These are phyloP conservation scores for Apium graveolens DNA, from an alignment of 129 eudicot species.

Conservation along the genomic window DNA sequence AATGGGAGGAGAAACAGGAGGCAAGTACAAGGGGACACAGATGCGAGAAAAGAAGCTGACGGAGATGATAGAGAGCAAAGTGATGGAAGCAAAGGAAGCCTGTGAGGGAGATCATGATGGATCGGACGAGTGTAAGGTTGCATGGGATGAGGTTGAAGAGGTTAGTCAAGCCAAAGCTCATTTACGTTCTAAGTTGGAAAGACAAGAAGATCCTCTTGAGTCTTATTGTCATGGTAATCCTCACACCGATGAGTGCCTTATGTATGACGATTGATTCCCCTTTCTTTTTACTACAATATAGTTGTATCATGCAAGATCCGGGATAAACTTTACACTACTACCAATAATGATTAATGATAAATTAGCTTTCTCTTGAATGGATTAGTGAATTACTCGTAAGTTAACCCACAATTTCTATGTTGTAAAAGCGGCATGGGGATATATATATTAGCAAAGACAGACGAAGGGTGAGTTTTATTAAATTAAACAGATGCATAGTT, in stretches of 20 bases:
- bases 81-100: conserved; percentile 32
- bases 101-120: conserved; percentile 27
- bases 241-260: not conserved
- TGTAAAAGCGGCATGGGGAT: too few species aligned
- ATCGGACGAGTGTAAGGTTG: conserved; percentile 18
- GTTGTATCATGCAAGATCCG: too few species aligned
- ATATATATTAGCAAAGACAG: too few species aligned
- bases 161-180: conserved; percentile 45
- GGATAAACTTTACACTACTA: too few species aligned
- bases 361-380: too few species aligned
- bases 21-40: conserved; percentile 35
- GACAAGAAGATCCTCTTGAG: conserved; percentile 32
- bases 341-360: too few species aligned
- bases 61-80: conserved; percentile 39
- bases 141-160: conserved; percentile 52
- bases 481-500: too few species aligned
- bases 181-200: conserved; percentile 29
- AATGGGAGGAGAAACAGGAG: conserved; percentile 18
- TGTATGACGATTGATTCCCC: not conserved
- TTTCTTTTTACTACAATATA: too few species aligned
- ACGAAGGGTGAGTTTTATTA: too few species aligned
- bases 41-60: conserved; percentile 32
- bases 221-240: conserved; percentile 12
- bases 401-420: too few species aligned
- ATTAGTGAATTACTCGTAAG: too few species aligned